Evolutionary conservation across 441 rosid genomes (phyloP), one percentile per base, ranked within the genome.

Genomic region (Gossypium gossypioides): DNA sequence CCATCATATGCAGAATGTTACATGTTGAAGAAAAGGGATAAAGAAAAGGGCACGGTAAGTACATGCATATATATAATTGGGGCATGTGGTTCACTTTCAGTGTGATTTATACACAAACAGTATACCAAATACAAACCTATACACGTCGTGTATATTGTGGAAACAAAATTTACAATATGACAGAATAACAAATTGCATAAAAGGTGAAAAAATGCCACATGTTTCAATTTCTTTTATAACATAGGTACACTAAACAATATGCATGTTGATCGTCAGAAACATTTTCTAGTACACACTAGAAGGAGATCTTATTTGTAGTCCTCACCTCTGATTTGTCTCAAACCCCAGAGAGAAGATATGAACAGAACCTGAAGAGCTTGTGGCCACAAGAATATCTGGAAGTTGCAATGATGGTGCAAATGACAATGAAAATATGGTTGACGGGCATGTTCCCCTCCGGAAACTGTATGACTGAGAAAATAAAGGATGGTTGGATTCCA

Each of bases 341-440:
- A 84, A 81, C 40, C 81, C 85, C 73, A 86, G 83, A 57, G 86
- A 84, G 69, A 93, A 91, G 67, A 90, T 84, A 79, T 93, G 98
- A 78, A 91, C 58, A 62, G 97, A 85, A 76, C 98, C 98, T 40
- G 96, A 88, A 74, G 93, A 86, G 74, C 97, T 88, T 42, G 89
- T 86, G 34, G 96, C 98, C 34, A 84, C 81, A 74, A 93, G 90
- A 77, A 93, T 84, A 75, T 88, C 88, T 0, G 94, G 97, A 77
- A 85, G 86, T 72, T 86, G 84, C 51, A 69, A 22, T 16, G 89
- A 89, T 68, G 92, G 95, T 71, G 87, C 95, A 79, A 93, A 91
- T 68, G 98, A 91, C 74, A 93, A 81, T 59, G 97, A 93, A 81
- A 79, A 91, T 87, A 93, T 86, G 1, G 89, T 87, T 12, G 97